Base-by-base conservation (phyloP, 768 basidiomycete species). In the Coprinopsis strossmayeri region DNA sequence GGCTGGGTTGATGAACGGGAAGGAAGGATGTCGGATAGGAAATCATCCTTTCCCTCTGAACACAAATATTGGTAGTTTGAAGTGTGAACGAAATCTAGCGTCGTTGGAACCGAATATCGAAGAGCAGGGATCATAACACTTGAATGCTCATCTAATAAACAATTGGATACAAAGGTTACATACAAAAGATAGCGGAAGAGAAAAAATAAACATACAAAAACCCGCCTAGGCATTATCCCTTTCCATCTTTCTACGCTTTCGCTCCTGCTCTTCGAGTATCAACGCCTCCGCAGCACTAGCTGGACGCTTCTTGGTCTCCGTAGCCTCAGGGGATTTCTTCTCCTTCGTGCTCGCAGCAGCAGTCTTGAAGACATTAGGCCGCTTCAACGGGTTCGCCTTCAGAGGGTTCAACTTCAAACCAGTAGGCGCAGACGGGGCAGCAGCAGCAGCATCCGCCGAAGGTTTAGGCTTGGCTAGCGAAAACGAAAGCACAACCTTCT, bases 191-290 rank as follows among this genome's bases (percentile, higher is more conserved):
- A 25, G 18, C 27, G 7, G 40, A 35, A 30, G 34, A 46, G 34
- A 38, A 48, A 39, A 45, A 27, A 48, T 18, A 38, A 57, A 56
- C 52, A 55, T 53, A 60, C 52, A 55, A 11, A 25, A 26, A 61
- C 56, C 64, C 58, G 56, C 51, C 30, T 32, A 32, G 28, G 51
- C 47, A 48, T 66, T 67, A 53, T 73, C 71, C 51, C 71, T 61
- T 35, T 87, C 87, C 81, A 87, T 84, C 54, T 79, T 70, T 55
- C 91, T 72, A 62, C 83, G 76, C 66, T 95, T 94, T 61, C 91
- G 75, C 64, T 91, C 91, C 67, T 89, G 87, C 24, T 96, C 92
- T 70, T 97, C 95, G 50, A 82, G 55, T 52, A 96, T 94, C 50
- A 98, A 66, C 53, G 78, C 73, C 65, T 97, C 94, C 13, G 88